Evolutionary conservation across 495 filamentous ascomycete genomes (phyloP).

Genomic region (Neurospora tetraspora): DNA sequence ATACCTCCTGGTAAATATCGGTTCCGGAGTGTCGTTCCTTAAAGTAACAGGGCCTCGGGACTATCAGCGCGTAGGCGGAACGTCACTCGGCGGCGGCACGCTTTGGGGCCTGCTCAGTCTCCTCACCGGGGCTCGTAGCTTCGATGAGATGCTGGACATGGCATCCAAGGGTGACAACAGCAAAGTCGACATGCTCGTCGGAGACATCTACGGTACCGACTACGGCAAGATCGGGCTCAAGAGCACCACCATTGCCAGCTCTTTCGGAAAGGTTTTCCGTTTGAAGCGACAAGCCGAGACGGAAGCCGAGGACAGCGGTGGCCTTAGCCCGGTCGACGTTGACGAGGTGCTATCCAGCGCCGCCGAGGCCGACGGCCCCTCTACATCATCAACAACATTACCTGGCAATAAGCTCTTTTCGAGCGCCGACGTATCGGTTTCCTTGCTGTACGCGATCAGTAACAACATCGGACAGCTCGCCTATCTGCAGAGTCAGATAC

Average conservation of each 20-base stretch:
- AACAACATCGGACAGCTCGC: slow-evolving; percentile 99
- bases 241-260: slow-evolving; percentile 85
- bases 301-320: slow-evolving; percentile 67
- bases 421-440: slow-evolving; percentile 41
- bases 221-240: slow-evolving; percentile 93
- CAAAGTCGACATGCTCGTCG: slow-evolving; percentile 92
- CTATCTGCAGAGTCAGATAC: slow-evolving; percentile 88
- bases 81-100: slow-evolving; percentile 88
- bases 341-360: slow-evolving; percentile 7
- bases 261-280: slow-evolving; percentile 91
- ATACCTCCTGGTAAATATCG: slow-evolving; percentile 96
- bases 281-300: slow-evolving; percentile 67
- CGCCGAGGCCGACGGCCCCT: slow-evolving; percentile 7
- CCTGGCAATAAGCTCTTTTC: slow-evolving; percentile 27
- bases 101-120: slow-evolving; percentile 90
- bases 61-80: slow-evolving; percentile 86
- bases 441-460: slow-evolving; percentile 70
- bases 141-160: slow-evolving; percentile 92
- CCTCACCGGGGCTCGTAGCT: slow-evolving; percentile 78
- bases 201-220: slow-evolving; percentile 94
- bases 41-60: slow-evolving; percentile 84
- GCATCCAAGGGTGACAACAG: slow-evolving; percentile 89
- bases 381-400: slow-evolving; percentile 8
- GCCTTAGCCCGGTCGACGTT: slow-evolving; percentile 43
- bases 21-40: slow-evolving; percentile 97